Evolutionary conservation across 306 rosid species (phyloP).

Genomic region (Pterocarpus macrocarpus): DNA sequence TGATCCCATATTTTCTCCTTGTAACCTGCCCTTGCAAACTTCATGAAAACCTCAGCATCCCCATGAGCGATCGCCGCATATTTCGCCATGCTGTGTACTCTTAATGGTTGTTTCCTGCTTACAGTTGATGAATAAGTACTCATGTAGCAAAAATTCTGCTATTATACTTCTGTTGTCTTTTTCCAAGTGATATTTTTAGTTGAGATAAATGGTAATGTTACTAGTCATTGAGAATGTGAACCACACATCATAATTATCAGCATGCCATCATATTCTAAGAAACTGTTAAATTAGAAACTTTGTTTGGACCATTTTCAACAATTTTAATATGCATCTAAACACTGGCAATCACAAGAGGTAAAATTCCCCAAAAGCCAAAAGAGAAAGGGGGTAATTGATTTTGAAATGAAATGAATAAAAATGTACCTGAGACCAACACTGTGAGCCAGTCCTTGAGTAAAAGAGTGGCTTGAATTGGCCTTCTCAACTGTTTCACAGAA

Average conservation of each 20-base stretch:
- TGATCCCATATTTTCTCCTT: constrained; percentile 98
- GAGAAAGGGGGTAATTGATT: neutral
- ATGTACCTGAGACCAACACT: constrained; percentile 84
- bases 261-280: neutral
- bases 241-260: too few species aligned
- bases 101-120: constrained; percentile 77
- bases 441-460: constrained; percentile 85
- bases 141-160: neutral
- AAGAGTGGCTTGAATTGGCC: constrained; percentile 87
- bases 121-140: constrained; percentile 16
- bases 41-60: constrained; percentile 93
- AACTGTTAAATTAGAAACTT: neutral
- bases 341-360: neutral
- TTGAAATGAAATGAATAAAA: constrained; percentile 32
- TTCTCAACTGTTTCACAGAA: constrained; percentile 86
- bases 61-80: constrained; percentile 94
- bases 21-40: constrained; percentile 85
- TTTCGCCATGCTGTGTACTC: constrained; percentile 80
- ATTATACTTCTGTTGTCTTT: neutral
- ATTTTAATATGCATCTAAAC: neutral
- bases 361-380: neutral
- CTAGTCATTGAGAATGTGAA: neutral
- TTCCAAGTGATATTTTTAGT: constrained; percentile 8
- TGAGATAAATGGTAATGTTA: neutral
- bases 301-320: neutral